Evolutionary conservation across 2,329 filamentous ascomycete species (phyloP).

Genomic region (Xylariaceae sp.): DNA sequence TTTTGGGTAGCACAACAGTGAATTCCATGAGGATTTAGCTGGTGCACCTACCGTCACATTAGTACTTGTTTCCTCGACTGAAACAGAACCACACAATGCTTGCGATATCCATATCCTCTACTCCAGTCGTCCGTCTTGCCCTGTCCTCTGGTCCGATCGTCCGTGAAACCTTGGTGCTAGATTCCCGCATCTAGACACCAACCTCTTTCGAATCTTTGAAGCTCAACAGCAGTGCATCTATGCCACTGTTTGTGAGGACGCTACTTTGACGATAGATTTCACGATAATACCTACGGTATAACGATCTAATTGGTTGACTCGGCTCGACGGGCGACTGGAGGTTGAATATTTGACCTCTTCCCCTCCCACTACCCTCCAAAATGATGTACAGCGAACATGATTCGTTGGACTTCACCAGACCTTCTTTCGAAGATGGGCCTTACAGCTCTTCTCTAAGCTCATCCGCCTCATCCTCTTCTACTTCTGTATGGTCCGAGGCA

Average conservation of each 20-base stretch:
- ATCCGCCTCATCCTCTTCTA: conserved; percentile 76
- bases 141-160: conserved; percentile 66
- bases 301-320: conserved; percentile 58
- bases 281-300: conserved; percentile 43
- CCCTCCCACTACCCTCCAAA: conserved; percentile 53
- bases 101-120: conserved; percentile 55
- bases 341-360: conserved; percentile 40
- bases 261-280: conserved; percentile 49
- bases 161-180: conserved; percentile 58
- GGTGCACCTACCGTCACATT: conserved; percentile 45
- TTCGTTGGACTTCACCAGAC: conserved; percentile 59
- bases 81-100: conserved; percentile 59
- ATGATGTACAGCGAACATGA: conserved; percentile 63
- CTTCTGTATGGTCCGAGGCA: conserved; percentile 78
- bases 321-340: conserved; percentile 64
- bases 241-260: conserved; percentile 49
- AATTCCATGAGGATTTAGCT: conserved; percentile 43
- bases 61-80: conserved; percentile 38
- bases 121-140: conserved; percentile 69
- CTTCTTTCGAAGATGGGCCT: conserved; percentile 60
- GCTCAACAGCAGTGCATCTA: conserved; percentile 45
- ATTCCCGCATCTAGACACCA: conserved; percentile 52
- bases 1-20: conserved; percentile 36
- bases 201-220: conserved; percentile 52
- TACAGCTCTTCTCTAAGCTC: conserved; percentile 76